These are phyloP conservation scores for Metschnikowia santaceciliae DNA, from an alignment of 805 yeast genomes.

Conservation along the genomic window DNA sequence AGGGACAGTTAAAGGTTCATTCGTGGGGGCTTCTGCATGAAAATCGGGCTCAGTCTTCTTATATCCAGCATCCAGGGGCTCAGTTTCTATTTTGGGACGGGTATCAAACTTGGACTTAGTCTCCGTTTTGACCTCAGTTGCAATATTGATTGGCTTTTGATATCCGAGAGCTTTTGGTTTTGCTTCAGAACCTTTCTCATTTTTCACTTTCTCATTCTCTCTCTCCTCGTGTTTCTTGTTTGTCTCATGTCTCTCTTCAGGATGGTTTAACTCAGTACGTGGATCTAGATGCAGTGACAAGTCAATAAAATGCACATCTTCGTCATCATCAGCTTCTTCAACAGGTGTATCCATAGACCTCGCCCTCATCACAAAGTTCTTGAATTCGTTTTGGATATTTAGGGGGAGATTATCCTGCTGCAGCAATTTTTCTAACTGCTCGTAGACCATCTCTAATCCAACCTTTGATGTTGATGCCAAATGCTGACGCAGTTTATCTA, in stretches of 20 bases:
- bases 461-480: constrained; percentile 40
- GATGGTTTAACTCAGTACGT: not conserved
- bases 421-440: constrained; percentile 55
- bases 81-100: not conserved
- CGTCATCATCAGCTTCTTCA: constrained; percentile 21
- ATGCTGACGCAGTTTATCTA: constrained; percentile 50
- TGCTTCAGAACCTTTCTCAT: not conserved
- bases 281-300: constrained; percentile 2
- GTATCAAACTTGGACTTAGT: not conserved
- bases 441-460: constrained; percentile 51
- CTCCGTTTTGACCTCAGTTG: too few relatives aligned
- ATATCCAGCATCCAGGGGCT: not conserved
- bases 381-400: constrained; percentile 6
- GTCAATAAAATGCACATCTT: constrained; percentile 3
- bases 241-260: not conserved
- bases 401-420: constrained; percentile 43
- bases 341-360: constrained; percentile 24
- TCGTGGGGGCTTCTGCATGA: not conserved
- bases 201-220: not conserved
- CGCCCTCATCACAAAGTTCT: constrained; percentile 9
- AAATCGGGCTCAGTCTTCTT: too few relatives aligned
- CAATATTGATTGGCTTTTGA: too few relatives aligned
- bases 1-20: not conserved
- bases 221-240: not conserved
- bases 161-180: too few relatives aligned